Evolutionary conservation across 768 basidiomycete genomes (phyloP), one percentile per base, ranked within the genome.

Genomic region (Russula griseocarnosa): DNA sequence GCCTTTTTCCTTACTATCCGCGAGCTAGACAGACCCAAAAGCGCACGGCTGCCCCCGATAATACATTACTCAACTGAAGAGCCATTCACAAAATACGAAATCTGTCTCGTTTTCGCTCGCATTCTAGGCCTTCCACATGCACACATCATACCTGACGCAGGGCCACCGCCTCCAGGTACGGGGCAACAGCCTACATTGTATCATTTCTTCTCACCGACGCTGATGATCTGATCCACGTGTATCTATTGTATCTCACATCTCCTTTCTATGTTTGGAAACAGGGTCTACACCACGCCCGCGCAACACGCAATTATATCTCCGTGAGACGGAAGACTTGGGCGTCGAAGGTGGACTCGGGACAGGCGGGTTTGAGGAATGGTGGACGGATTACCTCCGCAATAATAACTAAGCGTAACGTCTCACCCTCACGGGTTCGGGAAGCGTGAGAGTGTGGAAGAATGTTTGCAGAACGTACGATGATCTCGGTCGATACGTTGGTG

Each of bases 1-100:
- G 3, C 46, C 11, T 14, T 28, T 34, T 18, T 26, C 46, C 47
- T 20, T 1, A 24, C 63, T 30, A 9, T 58, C 55, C 24, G 10
- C 51, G 11, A 11, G 58, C 32, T 62, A 82, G 82, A 74, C 46
- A 67, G 77, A 14, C 69, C 75, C 58, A 69, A 71, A 9, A 55
- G 58, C 42, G 72, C 63, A 67, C 59, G 79, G 1, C 76, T 91
- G 22, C 90, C 92, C 0, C 78, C 82, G 0, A 87, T 97, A 56
- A 66, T 98, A 5, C 96, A 98, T 74, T 98, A 92, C 74, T 89
- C 93, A 5, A 85, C 83, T 3, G 81, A 84, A 20, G 88, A 92
- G 70, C 84, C 89, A 1, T 85, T 88, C 72, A 97, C 94, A 10
- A 98, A 98, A 77, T 97, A 94, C 76, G 89, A 90, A 69, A 97